phyloP scores from a whole-genome alignment of 129 eudicot genomes.

The Chrysanthemum lavandulifolium region DNA sequence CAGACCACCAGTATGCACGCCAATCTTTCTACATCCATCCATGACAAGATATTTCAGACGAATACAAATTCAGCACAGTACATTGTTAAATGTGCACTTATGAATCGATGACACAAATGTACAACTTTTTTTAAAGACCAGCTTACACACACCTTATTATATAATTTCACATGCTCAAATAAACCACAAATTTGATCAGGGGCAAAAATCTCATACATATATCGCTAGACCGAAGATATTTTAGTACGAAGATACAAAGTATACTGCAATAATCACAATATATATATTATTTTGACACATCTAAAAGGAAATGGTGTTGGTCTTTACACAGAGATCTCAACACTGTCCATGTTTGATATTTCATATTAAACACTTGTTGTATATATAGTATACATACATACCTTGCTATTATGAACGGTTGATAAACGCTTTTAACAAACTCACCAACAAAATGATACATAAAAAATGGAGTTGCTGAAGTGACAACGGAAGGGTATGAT shows the following conservation, averaged over 20 bases:
- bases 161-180: no score
- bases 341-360: slow-evolving; percentile 22
- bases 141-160: no score
- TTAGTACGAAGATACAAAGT: not conserved
- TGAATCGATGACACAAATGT: no score
- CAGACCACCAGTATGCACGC: no score
- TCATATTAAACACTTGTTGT: slow-evolving; percentile 29
- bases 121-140: no score
- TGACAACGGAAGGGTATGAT: not conserved
- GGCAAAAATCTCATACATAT: no score
- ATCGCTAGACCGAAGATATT: no score
- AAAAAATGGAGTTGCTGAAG: slow-evolving; percentile 25
- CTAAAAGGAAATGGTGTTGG: slow-evolving; percentile 12
- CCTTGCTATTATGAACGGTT: slow-evolving; percentile 29
- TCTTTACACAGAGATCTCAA: slow-evolving; percentile 17
- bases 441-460: slow-evolving; percentile 32
- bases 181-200: no score
- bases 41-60: no score
- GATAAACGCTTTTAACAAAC: slow-evolving; percentile 37
- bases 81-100: no score
- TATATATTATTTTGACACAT: slow-evolving; percentile 11
- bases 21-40: no score
- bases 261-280: not conserved
- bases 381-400: slow-evolving; percentile 24
- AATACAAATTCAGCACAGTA: no score